Base-by-base conservation (phyloP, 1,284 basidiomycete genomes). In the Trametes polyzona region DNA sequence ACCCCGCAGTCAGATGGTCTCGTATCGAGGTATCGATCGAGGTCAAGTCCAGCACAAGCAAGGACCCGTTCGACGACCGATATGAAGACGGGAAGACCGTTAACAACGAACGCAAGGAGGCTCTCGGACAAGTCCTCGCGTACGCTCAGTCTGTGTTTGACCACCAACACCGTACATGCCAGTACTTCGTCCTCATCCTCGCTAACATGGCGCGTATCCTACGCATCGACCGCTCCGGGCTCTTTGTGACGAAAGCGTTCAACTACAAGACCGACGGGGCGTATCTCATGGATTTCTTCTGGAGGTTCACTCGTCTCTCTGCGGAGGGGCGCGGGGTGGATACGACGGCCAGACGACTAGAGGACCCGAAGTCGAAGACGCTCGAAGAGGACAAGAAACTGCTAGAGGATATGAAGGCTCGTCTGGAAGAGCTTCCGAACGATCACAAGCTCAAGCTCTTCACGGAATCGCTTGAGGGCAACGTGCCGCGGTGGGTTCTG, bases 161-260 rank as follows among this genome's bases (percentile, higher is more conserved):
- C 4, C 12, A n/a, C 16, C 43, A 46, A 29, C 43, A 29, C 8
- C 43, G 43, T 17, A 17, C 17, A n/a, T 29, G n/a, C 7, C 11
- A 30, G 27, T 46, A 19, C 29, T 9, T 30, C 16, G 27, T 46
- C 3, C 27, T 46, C 26, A 29, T 46, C 17, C 26, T 46, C 14
- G 43, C 27, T 7, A 14, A 29, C 9, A 7, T 30, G 9, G 26
- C 27, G 11, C 59, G 56, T 21, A 24, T 61, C 24, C 21, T 57
- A 30, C 49, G 52, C 23, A 52, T 47, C 47, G 56, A 59, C 26
- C 51, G 58, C 16, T 40, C 58, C 4, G 61, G 58, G 0, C 1
- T 51, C 21, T 32, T 59, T 19, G 39, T 36, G 7, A 57, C 57
- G 4, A 19, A 42, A 12, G 29, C 35, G 9, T 42, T 59, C 32